Base-by-base conservation (phyloP, 768 basidiomycete genomes). In the Leccinum uliginosum region DNA sequence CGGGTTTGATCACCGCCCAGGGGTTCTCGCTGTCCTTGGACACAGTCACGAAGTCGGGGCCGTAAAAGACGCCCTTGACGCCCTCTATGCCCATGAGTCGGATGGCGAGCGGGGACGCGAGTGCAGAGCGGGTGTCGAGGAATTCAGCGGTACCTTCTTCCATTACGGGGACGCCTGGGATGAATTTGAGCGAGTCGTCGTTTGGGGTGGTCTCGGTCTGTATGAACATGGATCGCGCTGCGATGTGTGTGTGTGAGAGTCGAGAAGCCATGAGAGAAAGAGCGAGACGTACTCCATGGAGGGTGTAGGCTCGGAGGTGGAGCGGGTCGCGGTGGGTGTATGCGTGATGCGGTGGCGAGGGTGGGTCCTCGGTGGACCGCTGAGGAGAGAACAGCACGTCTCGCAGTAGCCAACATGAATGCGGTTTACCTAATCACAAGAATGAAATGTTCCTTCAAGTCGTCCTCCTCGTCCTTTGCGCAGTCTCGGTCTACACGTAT, bases 201-300 rank as follows among this genome's bases (percentile, higher is more conserved):
- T 99, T 99, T 0, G 97, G 97, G 0, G 97, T 99, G 10, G 86
- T 84, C 75, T 98, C 95, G 5, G 96, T 98, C 74, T 99, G 97
- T 56, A 98, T 97, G 77, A 98, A 98, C 95, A 98, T 96, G 53
- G 89, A 87, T 23, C 94, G 84, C 32, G 75, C 90, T 92, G 26
- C 19, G 21, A 55, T 26, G 3, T 15, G n/a, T 40, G 40, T 5
- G 11, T 17, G 27, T 57, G 15, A 57, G 21, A n/a, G n/a, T n/a
- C 8, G 30, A 12, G 10, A 54, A 1, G 3, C 2, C 21, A 10
- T n/a, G 40, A 43, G 24, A 15, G 11, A 14, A 6, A 4, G 7
- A 12, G 10, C 40, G 3, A 15, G 21, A 53, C 4, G 24, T 56
- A 82, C 80, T 74, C 44, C 72, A 69, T 32, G 66, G 61, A 34